Evolutionary conservation across 75 land plant genomes (phyloP).

Genomic region (Pinus taeda): DNA sequence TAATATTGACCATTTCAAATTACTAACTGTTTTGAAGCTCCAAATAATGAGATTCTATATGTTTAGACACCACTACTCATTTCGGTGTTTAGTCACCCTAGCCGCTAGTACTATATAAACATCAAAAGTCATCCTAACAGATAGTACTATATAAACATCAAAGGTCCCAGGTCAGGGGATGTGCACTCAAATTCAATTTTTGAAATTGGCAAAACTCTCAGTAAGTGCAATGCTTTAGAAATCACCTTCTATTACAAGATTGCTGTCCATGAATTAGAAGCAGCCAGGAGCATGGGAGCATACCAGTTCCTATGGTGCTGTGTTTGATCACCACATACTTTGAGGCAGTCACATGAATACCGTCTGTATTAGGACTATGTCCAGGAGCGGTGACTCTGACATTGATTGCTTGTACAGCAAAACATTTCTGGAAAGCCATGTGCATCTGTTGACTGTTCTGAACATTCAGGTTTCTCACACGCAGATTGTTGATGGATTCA

Average conservation of each 20-base stretch:
- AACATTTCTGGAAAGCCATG: conserved; percentile 29
- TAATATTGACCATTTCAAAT: too few relatives aligned
- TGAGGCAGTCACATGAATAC: conserved; percentile 44
- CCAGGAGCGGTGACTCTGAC: conserved; percentile 41
- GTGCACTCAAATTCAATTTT: too few relatives aligned
- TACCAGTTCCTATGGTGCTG: conserved; percentile 44
- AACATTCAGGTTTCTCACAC: conserved; percentile 33
- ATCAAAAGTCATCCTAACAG: too few relatives aligned
- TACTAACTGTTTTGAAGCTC: too few relatives aligned
- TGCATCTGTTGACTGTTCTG: conserved; percentile 51
- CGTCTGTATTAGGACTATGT: conserved; percentile 65
- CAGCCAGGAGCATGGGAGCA: background rate
- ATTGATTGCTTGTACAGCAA: conserved; percentile 24
- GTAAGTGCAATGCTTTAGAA: background rate
- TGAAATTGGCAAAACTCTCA: background rate
- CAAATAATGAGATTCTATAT: too few relatives aligned
- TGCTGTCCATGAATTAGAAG: too few relatives aligned
- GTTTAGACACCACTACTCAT: too few relatives aligned
- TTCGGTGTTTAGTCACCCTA: too few relatives aligned
- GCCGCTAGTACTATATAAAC: too few relatives aligned
- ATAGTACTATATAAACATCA: too few relatives aligned
- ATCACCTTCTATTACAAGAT: too few relatives aligned
- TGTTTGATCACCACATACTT: conserved; percentile 29
- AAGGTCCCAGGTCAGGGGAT: too few relatives aligned
- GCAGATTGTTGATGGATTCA: conserved; percentile 28